A percentile compares a stretch with the other conserved stretches of the same genome.
These are phyloP conservation scores for Edaphochlamys debaryana DNA, from an alignment of 139 green algal species.

Conservation along the genomic window DNA sequence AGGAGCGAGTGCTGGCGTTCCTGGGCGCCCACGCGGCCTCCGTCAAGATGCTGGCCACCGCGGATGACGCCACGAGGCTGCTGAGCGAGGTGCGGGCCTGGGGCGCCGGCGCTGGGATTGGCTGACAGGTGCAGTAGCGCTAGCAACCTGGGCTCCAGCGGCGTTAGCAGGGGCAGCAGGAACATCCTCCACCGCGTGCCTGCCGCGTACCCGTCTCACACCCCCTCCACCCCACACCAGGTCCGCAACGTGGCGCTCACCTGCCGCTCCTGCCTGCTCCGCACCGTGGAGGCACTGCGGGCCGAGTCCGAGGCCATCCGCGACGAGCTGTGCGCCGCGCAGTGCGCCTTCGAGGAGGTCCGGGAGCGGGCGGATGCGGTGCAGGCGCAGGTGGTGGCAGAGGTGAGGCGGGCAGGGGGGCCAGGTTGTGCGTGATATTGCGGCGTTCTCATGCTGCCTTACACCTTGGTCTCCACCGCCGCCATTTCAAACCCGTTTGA, in stretches of 20 bases:
- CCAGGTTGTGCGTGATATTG: background rate
- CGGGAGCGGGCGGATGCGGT: slow-evolving; percentile 46
- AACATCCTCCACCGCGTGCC: no score
- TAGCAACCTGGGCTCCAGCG: no score
- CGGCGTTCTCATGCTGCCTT: no score
- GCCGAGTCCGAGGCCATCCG: slow-evolving; percentile 51
- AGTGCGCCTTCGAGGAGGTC: slow-evolving; percentile 67
- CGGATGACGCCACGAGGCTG: slow-evolving; percentile 68
- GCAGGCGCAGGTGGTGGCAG: slow-evolving; percentile 66
- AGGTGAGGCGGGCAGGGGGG: slow-evolving; percentile 55
- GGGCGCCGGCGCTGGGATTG: background rate
- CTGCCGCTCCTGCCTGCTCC: slow-evolving; percentile 58
- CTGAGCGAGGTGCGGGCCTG: slow-evolving; percentile 50
- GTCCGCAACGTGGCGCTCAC: slow-evolving; percentile 68
- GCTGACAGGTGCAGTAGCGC: no score
- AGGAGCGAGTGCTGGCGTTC: slow-evolving; percentile 75
- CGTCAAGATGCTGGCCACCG: slow-evolving; percentile 68
- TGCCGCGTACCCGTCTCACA: no score
- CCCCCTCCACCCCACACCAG: slow-evolving; percentile 40
- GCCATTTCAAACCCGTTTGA: no score
- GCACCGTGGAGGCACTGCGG: slow-evolving; percentile 57
- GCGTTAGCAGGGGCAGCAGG: no score
- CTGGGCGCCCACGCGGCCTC: slow-evolving; percentile 60
- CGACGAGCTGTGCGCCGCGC: slow-evolving; percentile 51
- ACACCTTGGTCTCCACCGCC: no score